Base-by-base conservation (phyloP, 1,284 basidiomycete species). In the Kalmanozyma brasiliensis region DNA sequence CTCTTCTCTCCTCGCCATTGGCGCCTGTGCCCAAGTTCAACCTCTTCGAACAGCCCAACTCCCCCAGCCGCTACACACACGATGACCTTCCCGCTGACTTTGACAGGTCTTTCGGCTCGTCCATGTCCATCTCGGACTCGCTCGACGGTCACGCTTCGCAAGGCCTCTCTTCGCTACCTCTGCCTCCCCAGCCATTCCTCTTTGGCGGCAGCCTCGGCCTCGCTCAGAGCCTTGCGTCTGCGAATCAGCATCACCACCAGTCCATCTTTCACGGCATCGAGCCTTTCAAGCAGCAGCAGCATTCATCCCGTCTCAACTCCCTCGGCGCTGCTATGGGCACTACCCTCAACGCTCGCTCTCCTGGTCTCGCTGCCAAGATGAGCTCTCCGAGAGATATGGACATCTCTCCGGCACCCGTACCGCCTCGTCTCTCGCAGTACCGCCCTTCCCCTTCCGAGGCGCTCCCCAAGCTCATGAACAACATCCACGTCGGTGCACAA, bases 61-160 rank as follows among this genome's bases (percentile, higher is more conserved):
- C 73, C 9, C 73, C 74, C n/a, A 72, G 56, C 40, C 46, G 42
- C 48, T 65, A 53, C 37, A 34, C 44, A 37, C 51, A 73, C 33
- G 63, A 74, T 17, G 73, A 76, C 24, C 59, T 76, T n/a, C 73
- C 73, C 14, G 66, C 64, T n/a, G 73, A 77, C 49, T 64, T 79
- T 47, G 77, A 79, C 66, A 71, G 65, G 26, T 80, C 78, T 4
- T 81, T 81, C 26, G 78, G 78, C 52, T 79, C 77, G n/a, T 78
- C 76, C 33, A 80, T 81, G 79, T 80, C 78, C 36, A 70, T 81
- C 37, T 74, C 75, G 8, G 71, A 72, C 17, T 80, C 77, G 6
- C 49, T 78, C 19, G 79, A 81, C 20, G 70, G 66, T 14, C 43
- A 60, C 55, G 19, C 45, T 3, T 44, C 69, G 11, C 59, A 47